A percentile compares a stretch with the other conserved stretches of the same genome.
Conservation (phyloP, 306 rosid genomes). For the Datisca glomerata region DNA sequence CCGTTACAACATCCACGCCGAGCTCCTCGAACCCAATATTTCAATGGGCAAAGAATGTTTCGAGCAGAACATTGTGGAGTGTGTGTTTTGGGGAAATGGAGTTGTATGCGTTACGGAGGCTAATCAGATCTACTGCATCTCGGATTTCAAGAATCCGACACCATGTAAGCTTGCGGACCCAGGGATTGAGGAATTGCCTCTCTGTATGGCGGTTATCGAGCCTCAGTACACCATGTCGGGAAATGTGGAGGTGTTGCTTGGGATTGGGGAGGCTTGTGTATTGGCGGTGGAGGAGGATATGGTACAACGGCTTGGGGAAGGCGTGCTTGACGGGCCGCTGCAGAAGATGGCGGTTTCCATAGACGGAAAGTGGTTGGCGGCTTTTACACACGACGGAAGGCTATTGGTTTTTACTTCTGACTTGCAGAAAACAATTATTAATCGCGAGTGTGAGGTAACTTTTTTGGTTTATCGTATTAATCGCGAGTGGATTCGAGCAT, state of each 20-base stretch:
- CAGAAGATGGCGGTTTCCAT: constrained; percentile 90
- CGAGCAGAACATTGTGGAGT: constrained; percentile 78
- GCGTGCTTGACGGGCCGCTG: constrained; percentile 55
- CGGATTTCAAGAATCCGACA: constrained; percentile 57
- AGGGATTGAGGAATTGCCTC: constrained; percentile 60
- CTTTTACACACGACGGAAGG: constrained; percentile 82
- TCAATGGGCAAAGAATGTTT: constrained; percentile 78
- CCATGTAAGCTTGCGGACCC: constrained; percentile 69
- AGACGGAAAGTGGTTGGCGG: constrained; percentile 88
- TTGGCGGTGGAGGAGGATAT: constrained; percentile 85
- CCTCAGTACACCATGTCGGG: constrained; percentile 91
- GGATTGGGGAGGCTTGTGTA: constrained; percentile 49
- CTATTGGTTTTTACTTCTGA: constrained; percentile 75
- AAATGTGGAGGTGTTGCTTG: constrained; percentile 81
- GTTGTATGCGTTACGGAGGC: constrained; percentile 70
- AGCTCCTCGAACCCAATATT: constrained; percentile 49
- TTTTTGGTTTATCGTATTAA: neutral
- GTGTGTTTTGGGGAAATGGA: constrained; percentile 84
- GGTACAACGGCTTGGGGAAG: constrained; percentile 63
- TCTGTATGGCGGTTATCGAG: constrained; percentile 85
- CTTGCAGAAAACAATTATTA: constrained; percentile 50
- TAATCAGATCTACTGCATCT: constrained; percentile 45
- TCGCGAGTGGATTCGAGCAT: neutral
- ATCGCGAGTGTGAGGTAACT: constrained; percentile 89
- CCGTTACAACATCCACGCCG: constrained; percentile 62